Conservation (phyloP, 2,329 filamentous ascomycete genomes). For the Phialophora tarda region DNA sequence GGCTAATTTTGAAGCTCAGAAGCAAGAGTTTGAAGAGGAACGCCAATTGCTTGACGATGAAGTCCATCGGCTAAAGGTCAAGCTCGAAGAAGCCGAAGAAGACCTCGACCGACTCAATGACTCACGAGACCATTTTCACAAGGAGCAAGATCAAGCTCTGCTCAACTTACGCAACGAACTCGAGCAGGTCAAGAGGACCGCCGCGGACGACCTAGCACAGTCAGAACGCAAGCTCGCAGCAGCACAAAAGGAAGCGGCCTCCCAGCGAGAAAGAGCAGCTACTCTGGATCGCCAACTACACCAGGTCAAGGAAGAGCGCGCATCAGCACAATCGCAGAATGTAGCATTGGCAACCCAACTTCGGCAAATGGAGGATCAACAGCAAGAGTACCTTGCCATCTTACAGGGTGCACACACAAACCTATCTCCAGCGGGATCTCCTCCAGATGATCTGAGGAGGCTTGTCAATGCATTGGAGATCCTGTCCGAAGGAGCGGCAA, state of each 20-base stretch:
- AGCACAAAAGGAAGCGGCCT: conserved; percentile 65
- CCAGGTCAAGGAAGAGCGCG: conserved; percentile 58
- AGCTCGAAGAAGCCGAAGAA: conserved; percentile 87
- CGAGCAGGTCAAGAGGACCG: conserved; percentile 49
- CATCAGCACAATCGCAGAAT: conserved; percentile 46
- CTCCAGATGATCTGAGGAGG: conserved; percentile 63
- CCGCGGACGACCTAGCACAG: conserved; percentile 50
- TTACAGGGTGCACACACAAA: conserved; percentile 66
- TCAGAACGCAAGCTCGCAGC: conserved; percentile 60
- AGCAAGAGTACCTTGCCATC: conserved; percentile 59
- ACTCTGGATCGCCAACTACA: conserved; percentile 65
- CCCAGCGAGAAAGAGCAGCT: conserved; percentile 66
- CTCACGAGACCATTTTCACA: conserved; percentile 81
- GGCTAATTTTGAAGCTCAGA: conserved; percentile 90
- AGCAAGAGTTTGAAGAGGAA: conserved; percentile 85
- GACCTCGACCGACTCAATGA: conserved; percentile 85
- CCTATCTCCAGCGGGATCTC: conserved; percentile 59
- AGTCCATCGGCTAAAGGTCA: conserved; percentile 74
- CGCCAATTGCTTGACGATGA: conserved; percentile 82
- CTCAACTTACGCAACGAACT: conserved; percentile 73
- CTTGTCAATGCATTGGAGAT: conserved; percentile 66
- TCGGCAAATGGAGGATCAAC: conserved; percentile 58
- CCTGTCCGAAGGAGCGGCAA: conserved; percentile 63
- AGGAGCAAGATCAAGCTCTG: conserved; percentile 70
- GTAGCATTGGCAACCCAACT: conserved; percentile 60